Conservation (phyloP, 73 alveolate genomes). For the Tetrahymena malaccensis region DNA sequence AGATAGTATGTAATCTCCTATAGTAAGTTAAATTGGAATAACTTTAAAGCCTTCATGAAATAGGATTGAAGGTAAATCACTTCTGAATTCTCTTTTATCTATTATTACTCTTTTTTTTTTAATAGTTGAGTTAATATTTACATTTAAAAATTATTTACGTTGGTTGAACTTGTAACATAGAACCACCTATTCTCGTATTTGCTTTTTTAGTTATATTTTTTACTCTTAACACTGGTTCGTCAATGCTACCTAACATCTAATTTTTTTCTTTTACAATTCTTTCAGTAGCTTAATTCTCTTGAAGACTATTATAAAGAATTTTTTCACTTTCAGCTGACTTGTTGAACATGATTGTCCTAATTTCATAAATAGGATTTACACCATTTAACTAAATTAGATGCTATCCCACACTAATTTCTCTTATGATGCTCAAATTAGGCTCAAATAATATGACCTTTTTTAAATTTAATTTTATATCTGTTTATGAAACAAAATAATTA, state of each 20-base stretch:
- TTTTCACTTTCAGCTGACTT: neutral
- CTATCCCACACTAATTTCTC: neutral
- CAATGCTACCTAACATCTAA: neutral
- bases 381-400: neutral
- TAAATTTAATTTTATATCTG: neutral
- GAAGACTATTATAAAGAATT: neutral
- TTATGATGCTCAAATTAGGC: neutral
- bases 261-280: neutral
- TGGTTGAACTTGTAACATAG: neutral
- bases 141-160: neutral
- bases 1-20: conserved; percentile 82
- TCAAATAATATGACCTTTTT: neutral
- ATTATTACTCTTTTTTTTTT: conserved; percentile 37
- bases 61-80: conserved; percentile 67
- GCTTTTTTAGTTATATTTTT: neutral
- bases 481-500: neutral
- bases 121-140: neutral
- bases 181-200: neutral
- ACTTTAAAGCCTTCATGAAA: conserved; percentile 70
- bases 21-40: conserved; percentile 66
- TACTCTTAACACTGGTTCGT: neutral
- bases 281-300: neutral
- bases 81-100: conserved; percentile 79
- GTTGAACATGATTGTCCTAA: neutral
- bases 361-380: neutral